phyloP scores from a whole-genome alignment of 805 yeast genomes.

The Hanseniaspora meyeri region DNA sequence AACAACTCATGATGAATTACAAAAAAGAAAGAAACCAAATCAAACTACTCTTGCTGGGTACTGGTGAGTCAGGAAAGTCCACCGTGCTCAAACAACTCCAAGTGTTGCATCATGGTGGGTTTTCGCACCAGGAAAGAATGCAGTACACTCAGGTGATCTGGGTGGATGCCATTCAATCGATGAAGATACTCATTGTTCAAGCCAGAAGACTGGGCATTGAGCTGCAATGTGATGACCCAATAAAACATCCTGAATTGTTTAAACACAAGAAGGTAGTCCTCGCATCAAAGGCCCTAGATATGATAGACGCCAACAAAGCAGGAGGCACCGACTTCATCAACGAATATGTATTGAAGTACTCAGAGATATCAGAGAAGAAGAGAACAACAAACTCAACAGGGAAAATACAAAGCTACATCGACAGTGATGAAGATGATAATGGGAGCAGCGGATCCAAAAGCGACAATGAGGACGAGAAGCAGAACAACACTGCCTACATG shows the following conservation, averaged over 20 bases:
- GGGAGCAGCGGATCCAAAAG: conserved; percentile 20
- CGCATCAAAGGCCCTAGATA: conserved; percentile 45
- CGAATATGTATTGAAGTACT: conserved; percentile 51
- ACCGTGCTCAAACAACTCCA: conserved; percentile 85
- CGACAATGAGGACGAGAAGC: conserved; percentile 17
- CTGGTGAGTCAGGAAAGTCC: conserved; percentile 91
- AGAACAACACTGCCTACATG: not conserved
- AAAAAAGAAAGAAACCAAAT: conserved; percentile 47
- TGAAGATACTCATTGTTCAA: conserved; percentile 66
- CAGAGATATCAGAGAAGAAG: conserved; percentile 41
- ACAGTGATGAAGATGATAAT: conserved; percentile 17
- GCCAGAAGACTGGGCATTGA: conserved; percentile 54
- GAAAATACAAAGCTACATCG: conserved; percentile 26
- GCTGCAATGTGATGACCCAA: conserved; percentile 51
- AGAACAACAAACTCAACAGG: conserved; percentile 49
- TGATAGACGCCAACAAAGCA: conserved; percentile 52
- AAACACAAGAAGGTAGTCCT: conserved; percentile 39
- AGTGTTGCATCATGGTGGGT: conserved; percentile 74
- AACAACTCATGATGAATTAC: conserved; percentile 40
- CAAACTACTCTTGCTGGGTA: conserved; percentile 70
- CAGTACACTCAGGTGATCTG: conserved; percentile 82
- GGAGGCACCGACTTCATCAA: conserved; percentile 53
- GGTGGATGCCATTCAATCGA: conserved; percentile 79
- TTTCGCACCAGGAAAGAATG: conserved; percentile 60
- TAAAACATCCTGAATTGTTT: conserved; percentile 32